These are phyloP conservation scores for Acanthamoeba castellanii DNA, from an alignment of 208 protist genomes.

Conservation along the genomic window DNA sequence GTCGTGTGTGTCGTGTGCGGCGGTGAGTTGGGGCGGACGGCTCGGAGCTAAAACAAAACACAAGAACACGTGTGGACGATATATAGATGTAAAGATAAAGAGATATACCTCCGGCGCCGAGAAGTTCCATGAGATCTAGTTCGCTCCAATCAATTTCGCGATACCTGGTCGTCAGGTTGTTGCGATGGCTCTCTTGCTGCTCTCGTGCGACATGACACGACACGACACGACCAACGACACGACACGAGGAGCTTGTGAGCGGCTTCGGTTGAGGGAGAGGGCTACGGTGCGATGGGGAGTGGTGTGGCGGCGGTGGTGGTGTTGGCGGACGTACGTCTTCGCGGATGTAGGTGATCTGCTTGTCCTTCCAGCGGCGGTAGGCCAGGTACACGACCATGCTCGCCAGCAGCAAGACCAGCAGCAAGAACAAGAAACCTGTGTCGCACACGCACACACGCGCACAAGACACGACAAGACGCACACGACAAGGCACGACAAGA, in stretches of 20 bases:
- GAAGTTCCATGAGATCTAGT: conserved; percentile 28
- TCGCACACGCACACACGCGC: not conserved
- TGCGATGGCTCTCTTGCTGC: conserved; percentile 26
- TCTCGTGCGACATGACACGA: not conserved
- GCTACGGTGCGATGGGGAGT: too few relatives aligned
- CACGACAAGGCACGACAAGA: too few relatives aligned
- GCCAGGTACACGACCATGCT: conserved; percentile 8
- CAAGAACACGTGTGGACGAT: too few relatives aligned
- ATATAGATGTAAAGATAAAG: not conserved
- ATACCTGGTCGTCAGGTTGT: conserved; percentile 10
- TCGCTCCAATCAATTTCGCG: conserved; percentile 61
- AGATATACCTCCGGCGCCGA: conserved; percentile 32
- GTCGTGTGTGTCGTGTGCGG: not conserved
- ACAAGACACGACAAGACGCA: not conserved
- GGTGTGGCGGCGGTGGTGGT: too few relatives aligned
- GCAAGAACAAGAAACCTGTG: conserved; percentile 29
- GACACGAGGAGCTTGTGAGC: not conserved
- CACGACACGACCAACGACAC: not conserved
- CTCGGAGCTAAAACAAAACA: not conserved
- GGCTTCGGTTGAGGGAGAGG: not conserved
- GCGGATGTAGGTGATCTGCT: conserved; percentile 53
- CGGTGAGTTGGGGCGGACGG: not conserved
- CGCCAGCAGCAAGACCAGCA: not conserved
- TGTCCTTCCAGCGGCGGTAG: conserved; percentile 51
- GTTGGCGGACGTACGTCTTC: not conserved